Conservation (phyloP, 306 rosid genomes). For the Prunus armeniaca region DNA sequence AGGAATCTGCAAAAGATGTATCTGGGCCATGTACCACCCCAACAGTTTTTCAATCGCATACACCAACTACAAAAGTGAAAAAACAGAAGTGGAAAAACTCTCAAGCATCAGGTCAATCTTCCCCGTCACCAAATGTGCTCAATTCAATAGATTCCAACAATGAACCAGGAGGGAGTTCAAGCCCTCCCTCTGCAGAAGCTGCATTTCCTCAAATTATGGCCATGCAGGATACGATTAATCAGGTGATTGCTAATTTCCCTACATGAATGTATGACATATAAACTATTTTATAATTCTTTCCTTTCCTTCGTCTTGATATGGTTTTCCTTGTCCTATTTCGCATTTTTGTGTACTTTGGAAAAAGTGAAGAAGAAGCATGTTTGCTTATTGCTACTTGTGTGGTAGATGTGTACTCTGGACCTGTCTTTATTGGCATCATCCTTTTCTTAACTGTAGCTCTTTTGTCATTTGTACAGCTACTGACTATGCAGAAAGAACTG, state of each 20-base stretch:
- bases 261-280: background rate
- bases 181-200: constrained; percentile 51
- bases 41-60: constrained; percentile 34
- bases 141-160: constrained; percentile 55
- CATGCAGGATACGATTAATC: constrained; percentile 81
- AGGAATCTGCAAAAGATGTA: constrained; percentile 51
- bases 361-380: background rate
- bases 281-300: background rate
- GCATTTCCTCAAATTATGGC: constrained; percentile 56
- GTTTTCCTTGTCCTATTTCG: background rate
- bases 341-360: background rate
- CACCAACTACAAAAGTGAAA: constrained; percentile 64
- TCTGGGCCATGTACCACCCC: constrained; percentile 48
- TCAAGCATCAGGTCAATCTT: constrained; percentile 56
- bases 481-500: constrained; percentile 76
- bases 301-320: too few relatives aligned
- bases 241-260: constrained; percentile 44
- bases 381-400: background rate
- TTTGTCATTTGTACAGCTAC: constrained; percentile 46
- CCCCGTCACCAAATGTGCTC: constrained; percentile 46
- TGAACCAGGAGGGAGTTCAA: constrained; percentile 60
- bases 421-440: background rate
- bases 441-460: constrained; percentile 6
- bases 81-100: constrained; percentile 74
- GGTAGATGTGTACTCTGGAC: background rate